phyloP scores from a whole-genome alignment of 1,139 yeast species.

The Blastobotrys serpentis region DNA sequence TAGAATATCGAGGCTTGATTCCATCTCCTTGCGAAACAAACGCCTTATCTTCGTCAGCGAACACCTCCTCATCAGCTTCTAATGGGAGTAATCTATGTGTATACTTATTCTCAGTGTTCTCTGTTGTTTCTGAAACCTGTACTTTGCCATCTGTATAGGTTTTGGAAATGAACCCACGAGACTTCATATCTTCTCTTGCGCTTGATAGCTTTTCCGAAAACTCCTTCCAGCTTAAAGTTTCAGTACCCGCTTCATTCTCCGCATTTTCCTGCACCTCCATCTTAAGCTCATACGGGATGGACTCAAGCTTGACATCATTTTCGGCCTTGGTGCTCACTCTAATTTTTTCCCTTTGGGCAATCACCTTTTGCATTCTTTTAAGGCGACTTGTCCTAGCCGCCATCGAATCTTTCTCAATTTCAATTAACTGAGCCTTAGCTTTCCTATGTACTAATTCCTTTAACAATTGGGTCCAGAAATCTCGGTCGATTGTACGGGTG shows the following conservation, averaged over 20 bases:
- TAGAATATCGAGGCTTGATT: slow-evolving; percentile 36
- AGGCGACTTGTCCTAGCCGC: slow-evolving; percentile 23
- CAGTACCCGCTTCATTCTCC: background rate
- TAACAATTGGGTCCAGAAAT: slow-evolving; percentile 37
- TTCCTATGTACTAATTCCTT: slow-evolving; percentile 30
- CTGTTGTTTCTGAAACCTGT: background rate
- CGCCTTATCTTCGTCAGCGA: slow-evolving; percentile 13
- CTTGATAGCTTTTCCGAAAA: background rate
- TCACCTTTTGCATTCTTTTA: background rate
- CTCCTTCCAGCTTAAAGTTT: background rate
- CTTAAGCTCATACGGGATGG: background rate
- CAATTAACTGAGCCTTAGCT: slow-evolving; percentile 26
- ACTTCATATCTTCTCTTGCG: background rate
- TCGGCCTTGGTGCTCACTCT: background rate
- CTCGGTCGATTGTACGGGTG: slow-evolving; percentile 19
- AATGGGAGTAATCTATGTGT: slow-evolving; percentile 15
- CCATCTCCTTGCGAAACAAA: slow-evolving; percentile 15
- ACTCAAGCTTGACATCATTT: background rate
- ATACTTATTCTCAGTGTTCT: background rate
- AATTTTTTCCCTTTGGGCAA: background rate
- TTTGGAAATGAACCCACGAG: slow-evolving; percentile 2
- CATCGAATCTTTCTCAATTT: slow-evolving; percentile 22
- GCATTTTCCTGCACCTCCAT: background rate
- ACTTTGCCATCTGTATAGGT: background rate
- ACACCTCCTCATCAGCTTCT: slow-evolving; percentile 25